Base-by-base conservation (phyloP, 306 rosid species). In the Quercus cerris region DNA sequence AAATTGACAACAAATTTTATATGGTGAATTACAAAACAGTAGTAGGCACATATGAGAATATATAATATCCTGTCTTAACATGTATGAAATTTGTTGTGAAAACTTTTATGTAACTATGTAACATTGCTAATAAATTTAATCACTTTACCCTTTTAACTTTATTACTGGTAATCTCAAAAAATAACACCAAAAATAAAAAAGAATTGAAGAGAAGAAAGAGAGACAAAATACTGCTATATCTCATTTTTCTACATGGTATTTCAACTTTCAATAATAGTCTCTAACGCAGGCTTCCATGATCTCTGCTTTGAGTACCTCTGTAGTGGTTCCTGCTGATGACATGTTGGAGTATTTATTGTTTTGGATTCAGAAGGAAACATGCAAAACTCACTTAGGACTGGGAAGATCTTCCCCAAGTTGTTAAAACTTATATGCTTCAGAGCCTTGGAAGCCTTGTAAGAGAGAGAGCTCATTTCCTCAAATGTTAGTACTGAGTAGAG, bases 241-340 rank as follows among this genome's bases (percentile, higher is more conserved):
- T 64, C 41, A 14, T 30, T 15, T 15, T 10, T 64, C 70, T 14
- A 64, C 70, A 85, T 12, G 88, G 80, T 81, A 87, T 86, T 49
- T 49, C 54, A 49, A 49, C 54, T 49, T 83, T 94, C 98, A 81
- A 73, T 89, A 80, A 94, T 92, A 76, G 98, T 94, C 72, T 92
- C 97, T 55, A 92, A 84, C 19, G 97, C 91, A 1, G 98, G 97
- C 78, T 80, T 92, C 98, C 98, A 92, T 73, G 98, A 89, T 80
- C 97, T 84, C 77, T 89, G 98, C 78, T 91, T 91, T 54, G 89
- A 83, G 79, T 62, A 86, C 81, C 85, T 87, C 83, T 87, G 74
- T 35, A 79, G 78, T 4, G 84, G 77, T 23, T 83, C 90, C 14
- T 77, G 72, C 14, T 77, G 72, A 35, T 59, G 85, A 46, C 19